Evolutionary conservation across 495 filamentous ascomycete genomes (phyloP).

Genomic region (Clavariopsis aquatica): DNA sequence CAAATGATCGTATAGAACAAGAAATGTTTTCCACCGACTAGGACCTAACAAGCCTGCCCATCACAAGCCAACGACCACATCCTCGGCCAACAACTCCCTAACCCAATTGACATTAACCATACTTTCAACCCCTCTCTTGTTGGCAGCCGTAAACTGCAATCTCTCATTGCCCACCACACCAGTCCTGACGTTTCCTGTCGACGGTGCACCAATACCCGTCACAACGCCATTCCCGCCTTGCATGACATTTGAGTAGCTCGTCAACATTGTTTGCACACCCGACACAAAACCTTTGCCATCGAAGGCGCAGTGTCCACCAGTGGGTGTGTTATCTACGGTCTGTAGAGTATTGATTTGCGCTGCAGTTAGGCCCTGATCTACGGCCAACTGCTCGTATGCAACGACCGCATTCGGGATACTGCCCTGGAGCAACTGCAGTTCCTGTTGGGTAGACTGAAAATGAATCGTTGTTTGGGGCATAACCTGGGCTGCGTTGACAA

Average conservation of each 20-base stretch:
- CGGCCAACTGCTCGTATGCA: conserved; percentile 51
- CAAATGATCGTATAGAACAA: not conserved
- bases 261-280: conserved; percentile 53
- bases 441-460: conserved; percentile 54
- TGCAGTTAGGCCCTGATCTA: conserved; percentile 42
- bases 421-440: conserved; percentile 49
- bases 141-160: conserved; percentile 41
- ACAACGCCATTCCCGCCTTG: conserved; percentile 50
- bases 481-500: conserved; percentile 40
- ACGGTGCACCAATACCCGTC: conserved; percentile 37
- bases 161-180: conserved; percentile 51
- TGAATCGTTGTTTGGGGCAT: conserved; percentile 48
- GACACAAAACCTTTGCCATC: conserved; percentile 52
- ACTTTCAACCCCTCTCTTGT: conserved; percentile 9
- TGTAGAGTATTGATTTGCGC: conserved; percentile 48
- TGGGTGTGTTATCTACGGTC: conserved; percentile 53
- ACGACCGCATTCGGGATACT: conserved; percentile 50
- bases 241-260: conserved; percentile 50
- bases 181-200: conserved; percentile 49
- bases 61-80: conserved; percentile 9
- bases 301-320: conserved; percentile 55
- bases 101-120: conserved; percentile 23
- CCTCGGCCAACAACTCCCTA: not conserved
- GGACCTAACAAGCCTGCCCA: not conserved
- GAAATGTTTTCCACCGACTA: not conserved